Evolutionary conservation across 331 rosid genomes (phyloP).

Genomic region (Ulmus americana): DNA sequence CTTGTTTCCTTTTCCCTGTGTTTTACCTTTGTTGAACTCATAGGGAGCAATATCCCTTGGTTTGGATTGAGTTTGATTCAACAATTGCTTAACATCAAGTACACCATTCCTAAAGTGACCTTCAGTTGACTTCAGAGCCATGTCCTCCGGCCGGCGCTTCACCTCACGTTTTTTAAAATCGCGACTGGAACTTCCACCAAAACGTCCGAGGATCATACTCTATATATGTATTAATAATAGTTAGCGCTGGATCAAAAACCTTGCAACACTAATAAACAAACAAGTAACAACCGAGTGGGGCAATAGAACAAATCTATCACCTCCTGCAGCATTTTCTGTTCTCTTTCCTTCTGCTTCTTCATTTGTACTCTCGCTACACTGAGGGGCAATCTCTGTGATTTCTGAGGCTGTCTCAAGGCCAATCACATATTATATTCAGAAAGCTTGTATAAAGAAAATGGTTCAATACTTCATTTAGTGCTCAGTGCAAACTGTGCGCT

Average conservation of each 20-base stretch:
- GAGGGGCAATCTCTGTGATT: slow-evolving; percentile 65
- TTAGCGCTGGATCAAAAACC: slow-evolving; percentile 5
- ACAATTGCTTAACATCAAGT: slow-evolving; percentile 47
- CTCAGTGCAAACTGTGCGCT: background rate
- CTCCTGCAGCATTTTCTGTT: slow-evolving; percentile 66
- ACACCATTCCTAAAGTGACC: slow-evolving; percentile 71
- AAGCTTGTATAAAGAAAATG: background rate
- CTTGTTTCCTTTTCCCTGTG: too few species aligned
- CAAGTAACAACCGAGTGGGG: background rate
- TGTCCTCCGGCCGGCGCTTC: slow-evolving; percentile 53
- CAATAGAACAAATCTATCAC: slow-evolving; percentile 29
- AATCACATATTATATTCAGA: slow-evolving; percentile 12
- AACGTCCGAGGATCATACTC: slow-evolving; percentile 52
- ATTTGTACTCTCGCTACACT: slow-evolving; percentile 74
- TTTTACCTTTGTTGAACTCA: too few species aligned
- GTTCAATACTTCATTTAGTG: background rate
- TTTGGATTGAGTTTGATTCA: too few species aligned
- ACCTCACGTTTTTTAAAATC: slow-evolving; percentile 35
- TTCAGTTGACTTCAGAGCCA: slow-evolving; percentile 54
- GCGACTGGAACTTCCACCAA: slow-evolving; percentile 41
- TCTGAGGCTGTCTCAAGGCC: slow-evolving; percentile 41
- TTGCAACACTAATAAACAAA: background rate
- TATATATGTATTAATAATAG: slow-evolving; percentile 17
- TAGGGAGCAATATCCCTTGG: too few species aligned
- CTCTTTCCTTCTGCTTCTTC: slow-evolving; percentile 81